phyloP scores from a whole-genome alignment of 169 alveolate genomes.

The Plasmodium reichenowi region DNA sequence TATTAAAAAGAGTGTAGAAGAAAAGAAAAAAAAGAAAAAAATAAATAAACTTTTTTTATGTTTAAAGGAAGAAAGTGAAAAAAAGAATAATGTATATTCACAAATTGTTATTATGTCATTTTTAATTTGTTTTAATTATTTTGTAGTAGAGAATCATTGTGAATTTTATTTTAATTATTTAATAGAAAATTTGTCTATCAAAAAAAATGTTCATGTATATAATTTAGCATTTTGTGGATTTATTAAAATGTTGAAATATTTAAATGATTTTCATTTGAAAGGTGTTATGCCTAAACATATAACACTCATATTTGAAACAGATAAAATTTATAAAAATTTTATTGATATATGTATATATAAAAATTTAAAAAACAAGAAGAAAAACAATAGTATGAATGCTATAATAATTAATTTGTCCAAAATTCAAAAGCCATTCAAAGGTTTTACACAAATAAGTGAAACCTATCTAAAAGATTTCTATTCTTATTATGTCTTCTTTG shows the following conservation, averaged over 20 bases:
- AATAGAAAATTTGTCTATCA: constrained; percentile 45
- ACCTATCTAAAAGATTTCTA: constrained; percentile 38
- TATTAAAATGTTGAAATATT: constrained; percentile 37
- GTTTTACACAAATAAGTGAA: constrained; percentile 59
- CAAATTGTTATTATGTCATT: constrained; percentile 61
- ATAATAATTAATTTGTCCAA: constrained; percentile 62
- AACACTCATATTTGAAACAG: constrained; percentile 6
- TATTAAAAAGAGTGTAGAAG: constrained; percentile 19
- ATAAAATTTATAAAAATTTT: constrained; percentile 36
- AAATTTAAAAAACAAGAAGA: constrained; percentile 72
- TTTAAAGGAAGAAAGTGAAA: constrained; percentile 54
- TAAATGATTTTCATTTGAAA: not conserved
- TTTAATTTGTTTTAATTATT: constrained; percentile 47
- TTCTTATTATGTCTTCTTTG: constrained; percentile 45
- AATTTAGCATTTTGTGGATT: constrained; percentile 66
- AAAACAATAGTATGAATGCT: constrained; percentile 69
- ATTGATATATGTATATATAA: constrained; percentile 67
- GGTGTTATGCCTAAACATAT: constrained; percentile 18
- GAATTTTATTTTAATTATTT: constrained; percentile 64
- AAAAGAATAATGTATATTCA: constrained; percentile 63
- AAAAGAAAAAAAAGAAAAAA: constrained; percentile 20
- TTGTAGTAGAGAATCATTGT: constrained; percentile 32
- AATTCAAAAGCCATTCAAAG: constrained; percentile 56
- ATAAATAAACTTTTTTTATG: constrained; percentile 31
- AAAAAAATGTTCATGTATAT: constrained; percentile 73